Percentiles rank a stretch among this genome's conserved stretches.
Conservation (phyloP, 768 basidiomycete genomes). For the Crepidotus variabilis region DNA sequence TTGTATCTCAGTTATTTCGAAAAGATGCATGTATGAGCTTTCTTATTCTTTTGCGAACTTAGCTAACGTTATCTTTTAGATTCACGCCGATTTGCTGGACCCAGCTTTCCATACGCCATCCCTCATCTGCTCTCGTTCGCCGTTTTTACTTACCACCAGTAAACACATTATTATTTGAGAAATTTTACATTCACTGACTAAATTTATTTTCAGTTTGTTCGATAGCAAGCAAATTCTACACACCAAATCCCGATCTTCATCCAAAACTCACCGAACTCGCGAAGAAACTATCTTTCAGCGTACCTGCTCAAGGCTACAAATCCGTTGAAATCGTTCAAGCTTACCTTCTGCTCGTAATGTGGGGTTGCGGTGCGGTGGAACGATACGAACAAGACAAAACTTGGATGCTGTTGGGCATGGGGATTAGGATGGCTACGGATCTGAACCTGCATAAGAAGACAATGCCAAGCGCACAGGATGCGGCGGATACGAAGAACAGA, state of each 20-base stretch:
- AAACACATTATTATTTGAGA: slow-evolving; percentile 24
- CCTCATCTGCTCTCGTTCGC: slow-evolving; percentile 89
- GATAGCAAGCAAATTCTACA: slow-evolving; percentile 90
- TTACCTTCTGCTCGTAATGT: slow-evolving; percentile 82
- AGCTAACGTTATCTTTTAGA: slow-evolving; percentile 33
- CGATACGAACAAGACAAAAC: slow-evolving; percentile 96
- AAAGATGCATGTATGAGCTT: slow-evolving; percentile 59
- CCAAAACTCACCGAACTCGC: slow-evolving; percentile 74
- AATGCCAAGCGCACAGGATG: slow-evolving; percentile 52
- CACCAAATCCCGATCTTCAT: slow-evolving; percentile 77
- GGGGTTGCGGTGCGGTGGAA: slow-evolving; percentile 94
- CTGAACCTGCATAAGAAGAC: slow-evolving; percentile 93
- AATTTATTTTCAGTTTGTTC: slow-evolving; percentile 68
- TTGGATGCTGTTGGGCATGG: slow-evolving; percentile 88
- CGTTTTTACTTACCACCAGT: slow-evolving; percentile 94
- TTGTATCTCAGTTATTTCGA: slow-evolving; percentile 59
- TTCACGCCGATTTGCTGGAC: slow-evolving; percentile 80
- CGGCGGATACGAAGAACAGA: slow-evolving; percentile 74
- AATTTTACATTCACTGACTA: slow-evolving; percentile 1
- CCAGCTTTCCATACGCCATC: slow-evolving; percentile 90
- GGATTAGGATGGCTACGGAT: slow-evolving; percentile 90
- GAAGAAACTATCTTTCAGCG: slow-evolving; percentile 83
- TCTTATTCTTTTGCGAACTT: slow-evolving; percentile 11
- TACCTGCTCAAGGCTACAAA: slow-evolving; percentile 85
- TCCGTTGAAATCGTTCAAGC: slow-evolving; percentile 95